These are phyloP conservation scores for Auricularia cornea DNA, from an alignment of 768 basidiomycete genomes.

Conservation along the genomic window DNA sequence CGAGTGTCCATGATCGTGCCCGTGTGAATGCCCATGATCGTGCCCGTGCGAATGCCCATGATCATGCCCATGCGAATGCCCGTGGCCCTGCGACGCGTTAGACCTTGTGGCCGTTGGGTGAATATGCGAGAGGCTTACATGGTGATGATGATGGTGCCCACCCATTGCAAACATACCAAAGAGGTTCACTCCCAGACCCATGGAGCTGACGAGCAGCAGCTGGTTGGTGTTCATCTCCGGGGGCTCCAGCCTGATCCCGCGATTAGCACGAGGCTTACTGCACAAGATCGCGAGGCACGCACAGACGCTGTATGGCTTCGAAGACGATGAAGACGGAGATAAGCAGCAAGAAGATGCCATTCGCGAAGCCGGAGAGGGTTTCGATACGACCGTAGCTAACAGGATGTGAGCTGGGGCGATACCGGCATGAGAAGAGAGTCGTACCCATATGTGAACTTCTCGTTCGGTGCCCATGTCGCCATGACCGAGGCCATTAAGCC, in stretches of 20 bases:
- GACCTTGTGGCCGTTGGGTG: neutral
- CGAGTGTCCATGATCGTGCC: conserved; percentile 14
- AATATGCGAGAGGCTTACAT: conserved; percentile 37
- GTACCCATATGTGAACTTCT: conserved; percentile 90
- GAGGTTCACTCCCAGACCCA: conserved; percentile 88
- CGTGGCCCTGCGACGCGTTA: conserved; percentile 4
- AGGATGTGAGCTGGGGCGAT: neutral
- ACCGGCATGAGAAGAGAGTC: conserved; percentile 16
- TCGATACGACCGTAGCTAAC: conserved; percentile 89
- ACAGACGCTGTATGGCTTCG: conserved; percentile 94
- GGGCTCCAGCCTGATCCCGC: conserved; percentile 62
- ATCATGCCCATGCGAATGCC: conserved; percentile 23
- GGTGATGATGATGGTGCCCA: conserved; percentile 85
- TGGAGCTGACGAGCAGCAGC: conserved; percentile 75
- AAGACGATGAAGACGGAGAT: conserved; percentile 98
- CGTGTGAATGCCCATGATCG: conserved; percentile 23
- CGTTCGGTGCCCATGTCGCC: conserved; percentile 96
- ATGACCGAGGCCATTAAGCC: conserved; percentile 95
- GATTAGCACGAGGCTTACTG: neutral
- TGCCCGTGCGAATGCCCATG: neutral
- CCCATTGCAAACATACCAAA: conserved; percentile 99
- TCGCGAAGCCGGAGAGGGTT: conserved; percentile 95
- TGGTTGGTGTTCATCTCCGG: conserved; percentile 98
- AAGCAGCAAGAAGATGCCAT: conserved; percentile 86
- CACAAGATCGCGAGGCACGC: conserved; percentile 16